phyloP scores from a whole-genome alignment of 805 yeast genomes.

The Teunomyces stri region DNA sequence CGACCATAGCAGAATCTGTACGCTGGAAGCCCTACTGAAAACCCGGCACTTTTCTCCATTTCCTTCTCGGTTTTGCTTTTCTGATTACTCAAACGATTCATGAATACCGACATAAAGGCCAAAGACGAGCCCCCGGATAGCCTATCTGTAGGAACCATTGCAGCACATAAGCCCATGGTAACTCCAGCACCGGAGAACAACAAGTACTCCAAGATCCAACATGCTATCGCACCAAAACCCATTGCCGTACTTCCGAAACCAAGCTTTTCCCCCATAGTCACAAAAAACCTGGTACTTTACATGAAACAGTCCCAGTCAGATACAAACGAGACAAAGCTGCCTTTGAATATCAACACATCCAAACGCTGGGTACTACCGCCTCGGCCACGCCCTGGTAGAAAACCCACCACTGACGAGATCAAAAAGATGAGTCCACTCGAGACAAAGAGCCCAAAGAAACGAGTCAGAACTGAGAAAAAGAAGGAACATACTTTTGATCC shows the following conservation, averaged over 20 bases:
- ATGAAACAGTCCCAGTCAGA: constrained; percentile 10
- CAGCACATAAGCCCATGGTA: not conserved
- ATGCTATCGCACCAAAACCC: constrained; percentile 40
- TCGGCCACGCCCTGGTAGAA: constrained; percentile 42
- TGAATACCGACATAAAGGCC: not conserved
- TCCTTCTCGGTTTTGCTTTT: no score
- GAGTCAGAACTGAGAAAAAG: constrained; percentile 6
- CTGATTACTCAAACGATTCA: not conserved
- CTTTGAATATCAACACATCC: constrained; percentile 35
- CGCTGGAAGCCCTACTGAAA: no score
- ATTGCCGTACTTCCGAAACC: constrained; percentile 31
- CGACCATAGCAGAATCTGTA: no score
- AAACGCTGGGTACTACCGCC: constrained; percentile 43
- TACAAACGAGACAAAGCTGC: constrained; percentile 9
- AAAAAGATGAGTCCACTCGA: not conserved
- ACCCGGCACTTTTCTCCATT: no score
- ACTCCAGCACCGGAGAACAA: not conserved
- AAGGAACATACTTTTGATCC: not conserved
- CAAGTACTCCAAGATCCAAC: constrained; percentile 37
- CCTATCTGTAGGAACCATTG: not conserved
- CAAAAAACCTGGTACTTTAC: constrained; percentile 15
- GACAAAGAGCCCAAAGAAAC: constrained; percentile 5
- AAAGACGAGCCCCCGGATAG: constrained; percentile 1
- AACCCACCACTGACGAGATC: constrained; percentile 22
- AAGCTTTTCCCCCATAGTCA: constrained; percentile 15